Base-by-base conservation (phyloP, 2,329 filamentous ascomycete species). In the Neurospora sp. region DNA sequence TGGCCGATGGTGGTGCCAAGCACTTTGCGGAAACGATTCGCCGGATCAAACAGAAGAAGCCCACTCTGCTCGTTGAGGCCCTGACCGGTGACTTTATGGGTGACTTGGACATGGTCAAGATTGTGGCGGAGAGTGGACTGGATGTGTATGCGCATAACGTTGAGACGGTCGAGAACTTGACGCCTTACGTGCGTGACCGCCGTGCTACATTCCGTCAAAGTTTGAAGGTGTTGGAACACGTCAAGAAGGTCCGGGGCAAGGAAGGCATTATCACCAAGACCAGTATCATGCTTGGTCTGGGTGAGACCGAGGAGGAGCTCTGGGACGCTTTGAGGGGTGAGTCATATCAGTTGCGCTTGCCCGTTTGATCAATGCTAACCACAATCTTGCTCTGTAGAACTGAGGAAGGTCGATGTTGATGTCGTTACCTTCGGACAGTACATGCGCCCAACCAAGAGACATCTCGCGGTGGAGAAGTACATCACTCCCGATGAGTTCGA, bases 391-490 rank as follows among this genome's bases (percentile, higher is more conserved):
- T 10, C 3, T 8, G 17, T 74, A 88, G 92, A 96, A 79, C 86
- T 99, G 12, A 88, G 96, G 70, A 89, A 89, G 74, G 87, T 89
- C 70, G 84, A 92, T 71, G 94, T 97, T 66, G 96, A 99, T 75
- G 93, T 99, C 12, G 93, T 99, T 70, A 99, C 96, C 0, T 99
- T 99, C 75, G 96, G 96, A n/a, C 96, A 99, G 83, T 99, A 99
- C 84, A 99, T 99, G 96, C 92, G 95, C 11, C 96, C 96, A 1
- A 99, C 96, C 4, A 99, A 98, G 85, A 88, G 95, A 65, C 96
- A 99, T 80, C 95, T 99, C 88, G 91, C 97, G 80, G 96, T 99
- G 39, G 91, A 97, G 77, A 93, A 95, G 80, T 99, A 99, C 79
- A 88, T 99, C 66, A 95, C 93, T 0, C 96, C 96, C 0, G 92